phyloP scores from a whole-genome alignment of 176 grass and related monocot species.

The Thalia dealbata region DNA sequence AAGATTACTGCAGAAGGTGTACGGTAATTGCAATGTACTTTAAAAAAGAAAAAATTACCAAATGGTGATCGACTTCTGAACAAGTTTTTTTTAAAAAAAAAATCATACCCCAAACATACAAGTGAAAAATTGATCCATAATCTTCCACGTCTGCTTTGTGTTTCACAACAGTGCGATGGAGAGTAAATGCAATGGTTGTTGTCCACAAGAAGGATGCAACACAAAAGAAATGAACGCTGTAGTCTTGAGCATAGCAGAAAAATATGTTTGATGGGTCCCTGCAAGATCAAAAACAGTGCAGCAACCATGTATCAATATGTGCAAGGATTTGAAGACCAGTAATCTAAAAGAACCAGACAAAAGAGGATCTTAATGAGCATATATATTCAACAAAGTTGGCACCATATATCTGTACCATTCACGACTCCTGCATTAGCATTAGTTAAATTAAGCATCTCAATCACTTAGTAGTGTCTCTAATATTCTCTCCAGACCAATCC shows the following conservation, averaged over 20 bases:
- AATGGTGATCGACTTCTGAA: background rate
- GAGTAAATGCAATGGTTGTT: constrained; percentile 86
- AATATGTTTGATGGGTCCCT: constrained; percentile 80
- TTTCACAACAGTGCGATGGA: constrained; percentile 89
- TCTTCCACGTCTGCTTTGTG: constrained; percentile 97
- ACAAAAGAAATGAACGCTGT: constrained; percentile 88
- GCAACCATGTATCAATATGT: background rate
- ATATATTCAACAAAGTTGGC: background rate
- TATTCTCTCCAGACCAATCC: background rate
- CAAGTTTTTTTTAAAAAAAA: background rate
- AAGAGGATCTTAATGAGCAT: background rate
- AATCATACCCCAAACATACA: constrained; percentile 85
- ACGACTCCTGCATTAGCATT: background rate
- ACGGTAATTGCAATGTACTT: background rate
- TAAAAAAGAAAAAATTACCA: background rate
- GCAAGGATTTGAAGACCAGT: background rate
- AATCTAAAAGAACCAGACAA: background rate
- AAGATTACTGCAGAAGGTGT: background rate
- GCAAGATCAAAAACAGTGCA: constrained; percentile 13
- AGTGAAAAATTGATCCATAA: constrained; percentile 83
- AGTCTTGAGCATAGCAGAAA: constrained; percentile 93
- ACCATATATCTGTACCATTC: background rate
- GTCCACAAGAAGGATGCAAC: constrained; percentile 97
- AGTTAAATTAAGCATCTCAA: background rate
- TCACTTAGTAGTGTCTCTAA: background rate